Conservation (phyloP, 129 eudicot species). For the Flaveria brownii region DNA sequence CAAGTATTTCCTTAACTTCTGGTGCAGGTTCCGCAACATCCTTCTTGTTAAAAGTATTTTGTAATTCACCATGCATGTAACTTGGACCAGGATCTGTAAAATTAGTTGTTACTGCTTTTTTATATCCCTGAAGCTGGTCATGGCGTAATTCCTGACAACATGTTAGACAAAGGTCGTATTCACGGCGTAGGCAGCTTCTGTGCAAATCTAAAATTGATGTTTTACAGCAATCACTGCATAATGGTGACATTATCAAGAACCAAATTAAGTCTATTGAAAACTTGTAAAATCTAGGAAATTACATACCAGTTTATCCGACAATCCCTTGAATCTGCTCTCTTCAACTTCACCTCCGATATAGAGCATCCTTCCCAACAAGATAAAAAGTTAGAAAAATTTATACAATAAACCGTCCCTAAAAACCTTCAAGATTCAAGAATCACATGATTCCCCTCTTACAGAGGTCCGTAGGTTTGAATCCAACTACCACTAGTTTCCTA, state of each 20-base stretch:
- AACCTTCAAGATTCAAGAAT: background rate
- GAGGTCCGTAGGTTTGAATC: too few species aligned
- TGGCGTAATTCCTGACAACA: slow-evolving; percentile 64
- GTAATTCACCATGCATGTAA: slow-evolving; percentile 49
- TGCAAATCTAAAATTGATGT: slow-evolving; percentile 53
- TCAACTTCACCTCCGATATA: slow-evolving; percentile 41
- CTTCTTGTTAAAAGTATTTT: background rate
- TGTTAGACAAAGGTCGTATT: slow-evolving; percentile 57
- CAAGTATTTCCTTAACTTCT: slow-evolving; percentile 16
- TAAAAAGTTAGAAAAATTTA: background rate
- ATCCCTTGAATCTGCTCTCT: slow-evolving; percentile 23
- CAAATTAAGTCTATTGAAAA: background rate
- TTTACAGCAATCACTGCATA: slow-evolving; percentile 59
- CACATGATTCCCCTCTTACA: too few species aligned
- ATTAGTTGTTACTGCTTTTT: slow-evolving; percentile 27
- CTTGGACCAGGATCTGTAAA: slow-evolving; percentile 24
- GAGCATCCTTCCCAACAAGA: slow-evolving; percentile 40
- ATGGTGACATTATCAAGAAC: slow-evolving; percentile 14
- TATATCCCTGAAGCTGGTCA: slow-evolving; percentile 43
- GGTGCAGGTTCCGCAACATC: background rate
- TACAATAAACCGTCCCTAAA: background rate
- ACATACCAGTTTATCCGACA: slow-evolving; percentile 57
- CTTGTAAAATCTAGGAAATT: background rate
- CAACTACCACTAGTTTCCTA: too few species aligned
- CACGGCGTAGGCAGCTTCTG: slow-evolving; percentile 50